phyloP scores from a whole-genome alignment of 2,329 filamentous ascomycete genomes.

The Fusarium sp. region DNA sequence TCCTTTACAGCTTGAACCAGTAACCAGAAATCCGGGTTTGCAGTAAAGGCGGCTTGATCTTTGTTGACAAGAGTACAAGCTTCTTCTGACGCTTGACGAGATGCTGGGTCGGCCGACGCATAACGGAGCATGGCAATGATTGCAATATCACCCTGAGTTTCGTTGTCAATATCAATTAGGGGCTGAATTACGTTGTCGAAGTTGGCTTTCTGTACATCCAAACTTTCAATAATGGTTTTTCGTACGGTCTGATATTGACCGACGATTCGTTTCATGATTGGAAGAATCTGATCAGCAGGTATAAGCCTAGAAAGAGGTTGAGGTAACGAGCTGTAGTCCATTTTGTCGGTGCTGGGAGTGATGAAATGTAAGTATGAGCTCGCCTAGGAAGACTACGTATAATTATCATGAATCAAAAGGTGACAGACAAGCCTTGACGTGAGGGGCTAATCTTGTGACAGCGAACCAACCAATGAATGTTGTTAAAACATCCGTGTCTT shows the following conservation, averaged over 20 bases:
- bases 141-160: not conserved
- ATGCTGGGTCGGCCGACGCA: accelerated
- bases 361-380: too few relatives aligned
- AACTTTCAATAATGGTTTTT: not conserved
- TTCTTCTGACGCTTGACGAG: not conserved
- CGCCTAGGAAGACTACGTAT: too few relatives aligned
- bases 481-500: too few relatives aligned
- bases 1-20: too few relatives aligned
- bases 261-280: not conserved
- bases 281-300: too few relatives aligned
- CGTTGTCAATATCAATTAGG: not conserved
- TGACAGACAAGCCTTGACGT: too few relatives aligned
- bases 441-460: too few relatives aligned
- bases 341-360: too few relatives aligned
- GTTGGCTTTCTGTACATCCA: accelerated
- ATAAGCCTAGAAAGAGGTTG: not conserved
- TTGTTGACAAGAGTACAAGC: not conserved
- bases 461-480: too few relatives aligned
- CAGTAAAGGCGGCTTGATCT: not conserved
- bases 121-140: not conserved
- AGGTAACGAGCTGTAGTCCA: not conserved
- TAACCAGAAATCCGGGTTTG: not conserved
- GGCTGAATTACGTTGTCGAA: not conserved
- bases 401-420: too few relatives aligned
- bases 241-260: accelerated